Conservation (phyloP, 192 early-diverging fungal genomes). For the Hyaloraphidium curvatum region DNA sequence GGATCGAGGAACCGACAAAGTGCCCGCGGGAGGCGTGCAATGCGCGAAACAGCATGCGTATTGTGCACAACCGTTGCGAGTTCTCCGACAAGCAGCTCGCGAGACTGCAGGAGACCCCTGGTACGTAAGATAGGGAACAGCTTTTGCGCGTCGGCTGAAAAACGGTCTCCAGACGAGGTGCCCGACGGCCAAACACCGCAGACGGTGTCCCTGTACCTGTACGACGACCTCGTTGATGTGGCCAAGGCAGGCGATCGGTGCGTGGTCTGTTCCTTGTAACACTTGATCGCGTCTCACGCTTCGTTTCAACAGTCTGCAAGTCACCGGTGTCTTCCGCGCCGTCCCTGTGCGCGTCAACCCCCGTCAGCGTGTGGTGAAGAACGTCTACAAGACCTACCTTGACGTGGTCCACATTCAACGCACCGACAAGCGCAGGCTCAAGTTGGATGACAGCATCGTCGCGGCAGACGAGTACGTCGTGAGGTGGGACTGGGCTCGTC, state of each 20-base stretch:
- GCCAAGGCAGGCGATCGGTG: slow-evolving; percentile 77
- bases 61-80: slow-evolving; percentile 85
- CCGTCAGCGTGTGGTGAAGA: slow-evolving; percentile 64
- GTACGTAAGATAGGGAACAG: slow-evolving; percentile 10
- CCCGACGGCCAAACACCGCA: slow-evolving; percentile 98
- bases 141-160: not conserved
- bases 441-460: slow-evolving; percentile 22
- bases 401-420: slow-evolving; percentile 87
- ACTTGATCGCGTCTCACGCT: slow-evolving; percentile 5
- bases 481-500: not conserved
- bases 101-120: slow-evolving; percentile 88
- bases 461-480: slow-evolving; percentile 34
- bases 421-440: slow-evolving; percentile 51
- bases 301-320: slow-evolving; percentile 44
- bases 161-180: slow-evolving; percentile 41
- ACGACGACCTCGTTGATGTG: slow-evolving; percentile 88
- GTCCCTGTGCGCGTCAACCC: slow-evolving; percentile 83
- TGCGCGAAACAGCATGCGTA: slow-evolving; percentile 58
- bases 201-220: slow-evolving; percentile 71
- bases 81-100: slow-evolving; percentile 89
- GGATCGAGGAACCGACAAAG: slow-evolving; percentile 61
- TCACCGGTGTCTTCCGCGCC: slow-evolving; percentile 88
- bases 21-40: slow-evolving; percentile 66
- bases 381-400: slow-evolving; percentile 84
- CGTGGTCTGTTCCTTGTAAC: slow-evolving; percentile 2